Conservation (phyloP, 2,329 filamentous ascomycete species). For the Ophiostoma pallidulum region DNA sequence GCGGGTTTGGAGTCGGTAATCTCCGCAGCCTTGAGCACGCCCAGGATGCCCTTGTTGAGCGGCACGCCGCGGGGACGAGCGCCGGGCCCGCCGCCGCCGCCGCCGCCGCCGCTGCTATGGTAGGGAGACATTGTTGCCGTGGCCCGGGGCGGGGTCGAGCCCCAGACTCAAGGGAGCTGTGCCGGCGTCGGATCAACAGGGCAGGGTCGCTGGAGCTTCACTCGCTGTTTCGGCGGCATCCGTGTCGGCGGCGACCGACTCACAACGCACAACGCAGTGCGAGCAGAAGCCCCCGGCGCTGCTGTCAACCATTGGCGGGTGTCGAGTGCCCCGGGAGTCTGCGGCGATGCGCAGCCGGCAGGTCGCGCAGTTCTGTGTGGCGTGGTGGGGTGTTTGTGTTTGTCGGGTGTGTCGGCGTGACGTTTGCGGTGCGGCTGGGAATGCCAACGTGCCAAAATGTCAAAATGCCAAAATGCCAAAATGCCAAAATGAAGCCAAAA, state of each 20-base stretch:
- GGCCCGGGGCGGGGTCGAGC: too few relatives aligned
- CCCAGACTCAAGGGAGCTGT: too few relatives aligned
- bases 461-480: too few relatives aligned
- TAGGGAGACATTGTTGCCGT: neutral
- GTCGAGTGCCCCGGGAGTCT: too few relatives aligned
- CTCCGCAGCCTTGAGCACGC: conserved; percentile 68
- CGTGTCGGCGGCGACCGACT: conserved; percentile 1
- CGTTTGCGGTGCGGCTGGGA: too few relatives aligned
- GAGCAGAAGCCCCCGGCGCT: conserved; percentile 8
- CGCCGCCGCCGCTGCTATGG: conserved; percentile 13
- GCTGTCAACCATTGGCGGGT: conserved; percentile 5
- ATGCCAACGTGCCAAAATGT: too few relatives aligned
- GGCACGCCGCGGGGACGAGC: conserved; percentile 29
- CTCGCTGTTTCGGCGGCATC: neutral
- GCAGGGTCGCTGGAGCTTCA: neutral
- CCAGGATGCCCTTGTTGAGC: conserved; percentile 47
- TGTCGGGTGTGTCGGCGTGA: too few relatives aligned
- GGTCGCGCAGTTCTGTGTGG: too few relatives aligned
- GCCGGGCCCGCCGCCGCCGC: conserved; percentile 28
- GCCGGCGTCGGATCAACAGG: too few relatives aligned
- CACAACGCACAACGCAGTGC: conserved; percentile 9
- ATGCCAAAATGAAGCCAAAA: too few relatives aligned
- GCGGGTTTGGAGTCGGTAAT: conserved; percentile 70
- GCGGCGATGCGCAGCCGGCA: too few relatives aligned
- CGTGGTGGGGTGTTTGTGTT: too few relatives aligned